Conservation (phyloP, 805 yeast species). For the Scheffersomyces stipitis region DNA sequence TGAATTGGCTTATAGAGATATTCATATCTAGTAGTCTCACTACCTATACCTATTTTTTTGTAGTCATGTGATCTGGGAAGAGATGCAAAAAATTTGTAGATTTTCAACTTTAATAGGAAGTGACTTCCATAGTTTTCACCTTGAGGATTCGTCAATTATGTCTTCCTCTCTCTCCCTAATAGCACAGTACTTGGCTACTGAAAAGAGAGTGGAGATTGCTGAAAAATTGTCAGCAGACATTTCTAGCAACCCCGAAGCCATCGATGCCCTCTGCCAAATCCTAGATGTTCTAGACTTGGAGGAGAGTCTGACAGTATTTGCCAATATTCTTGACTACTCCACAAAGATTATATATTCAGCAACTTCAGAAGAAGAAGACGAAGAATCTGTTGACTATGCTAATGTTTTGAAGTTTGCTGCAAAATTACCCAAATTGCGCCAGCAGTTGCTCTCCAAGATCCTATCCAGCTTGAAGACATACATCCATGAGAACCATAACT, state of each 20-base stretch:
- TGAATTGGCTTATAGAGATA: too few species aligned
- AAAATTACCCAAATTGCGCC: conserved; percentile 15
- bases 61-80: too few species aligned
- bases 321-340: conserved; percentile 6
- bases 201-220: conserved; percentile 20
- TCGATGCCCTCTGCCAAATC: conserved; percentile 25
- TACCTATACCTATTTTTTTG: too few species aligned
- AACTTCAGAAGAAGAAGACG: too few species aligned
- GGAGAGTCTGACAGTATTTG: conserved; percentile 2
- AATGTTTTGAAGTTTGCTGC: conserved; percentile 12
- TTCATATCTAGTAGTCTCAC: too few species aligned
- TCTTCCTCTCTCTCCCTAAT: conserved; percentile 17
- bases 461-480: conserved; percentile 6
- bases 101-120: too few species aligned
- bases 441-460: conserved; percentile 8
- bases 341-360: background rate
- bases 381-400: conserved; percentile 6
- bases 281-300: conserved; percentile 19
- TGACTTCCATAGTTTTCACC: too few species aligned
- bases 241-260: conserved; percentile 12
- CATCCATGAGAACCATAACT: conserved; percentile 6
- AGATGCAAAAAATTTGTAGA: too few species aligned
- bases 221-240: conserved; percentile 16
- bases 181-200: conserved; percentile 22
- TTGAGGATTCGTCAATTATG: too few species aligned